Base-by-base conservation (phyloP, 2,329 filamentous ascomycete species). In the Dothistroma septosporum region DNA sequence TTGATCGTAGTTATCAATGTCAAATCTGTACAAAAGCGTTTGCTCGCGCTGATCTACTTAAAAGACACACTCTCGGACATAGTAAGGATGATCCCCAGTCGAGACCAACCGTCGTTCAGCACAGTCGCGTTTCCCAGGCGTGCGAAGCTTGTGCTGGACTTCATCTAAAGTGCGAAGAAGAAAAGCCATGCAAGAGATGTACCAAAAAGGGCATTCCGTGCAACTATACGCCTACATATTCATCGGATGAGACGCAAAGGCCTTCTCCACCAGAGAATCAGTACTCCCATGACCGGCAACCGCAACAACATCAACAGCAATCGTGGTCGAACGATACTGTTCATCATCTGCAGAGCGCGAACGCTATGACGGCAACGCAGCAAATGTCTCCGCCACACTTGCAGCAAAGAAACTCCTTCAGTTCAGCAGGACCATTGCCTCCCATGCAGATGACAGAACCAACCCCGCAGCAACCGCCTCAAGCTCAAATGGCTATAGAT, bases 111-210 rank as follows among this genome's bases (percentile, higher is more conserved):
- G 65, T 71, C 37, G 64, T 71, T 37, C 72, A 74, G 61, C 73
- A 72, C 53, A 71, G 69, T 61, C 73, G 78, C 7, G 78, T 80
- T 4, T 78, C 75, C 5, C 80, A 82, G 68, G 81, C 81, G 0
- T 83, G 81, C 62, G 80, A 80, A 60, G 75, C 78, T 5, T 83
- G 81, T 62, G 80, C 81, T 22, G 74, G 76, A 22, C 77, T 79
- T 2, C 81, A 83, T 65, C 72, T 83, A 21, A 80, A 81, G 66
- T 83, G 81, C 62, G 80, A 83, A 61, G 81, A 83, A 63, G 75
- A 79, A 50, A 83, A 83, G 70, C 81, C 81, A 8, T 83, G 81
- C 66, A 79, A 75, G 62, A 74, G 81, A 50, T 83, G 81, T 69
- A 76, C 72, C 46, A 80, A 80, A 65, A 81, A 80, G 64, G 76